These are phyloP conservation scores for Claviceps sp. DNA, from an alignment of 2,329 filamentous ascomycete genomes.

Conservation along the genomic window DNA sequence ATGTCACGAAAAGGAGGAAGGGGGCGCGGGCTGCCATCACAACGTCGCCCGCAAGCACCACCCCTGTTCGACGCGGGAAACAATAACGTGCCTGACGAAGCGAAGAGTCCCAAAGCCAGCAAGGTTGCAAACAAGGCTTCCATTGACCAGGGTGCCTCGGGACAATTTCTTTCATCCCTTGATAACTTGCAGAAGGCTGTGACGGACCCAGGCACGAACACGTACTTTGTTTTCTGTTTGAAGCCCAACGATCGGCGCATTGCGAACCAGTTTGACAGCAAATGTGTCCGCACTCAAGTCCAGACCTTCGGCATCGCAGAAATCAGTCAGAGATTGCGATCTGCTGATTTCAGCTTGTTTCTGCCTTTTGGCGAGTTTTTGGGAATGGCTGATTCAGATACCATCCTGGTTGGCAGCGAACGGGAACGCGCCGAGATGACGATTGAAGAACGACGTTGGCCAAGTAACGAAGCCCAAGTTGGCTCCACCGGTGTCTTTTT, in stretches of 20 bases:
- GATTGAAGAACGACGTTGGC: conserved; percentile 88
- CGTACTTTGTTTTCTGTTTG: conserved; percentile 92
- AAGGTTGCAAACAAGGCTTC: conserved; percentile 13
- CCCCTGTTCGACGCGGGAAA: conserved; percentile 2
- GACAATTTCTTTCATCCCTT: conserved; percentile 78
- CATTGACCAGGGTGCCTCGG: conserved; percentile 72
- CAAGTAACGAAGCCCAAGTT: conserved; percentile 76
- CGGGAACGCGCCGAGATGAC: conserved; percentile 81
- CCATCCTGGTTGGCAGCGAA: conserved; percentile 79
- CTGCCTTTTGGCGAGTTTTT: conserved; percentile 93
- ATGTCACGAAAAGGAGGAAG: conserved; percentile 61
- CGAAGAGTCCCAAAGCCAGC: conserved; percentile 21
- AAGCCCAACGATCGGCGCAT: conserved; percentile 96
- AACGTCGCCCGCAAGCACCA: conserved; percentile 28
- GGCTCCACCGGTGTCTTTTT: conserved; percentile 91
- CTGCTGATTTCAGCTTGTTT: conserved; percentile 92
- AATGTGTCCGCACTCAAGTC: conserved; percentile 87
- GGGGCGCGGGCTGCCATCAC: conserved; percentile 20
- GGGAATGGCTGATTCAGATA: conserved; percentile 72
- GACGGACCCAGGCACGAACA: conserved; percentile 69
- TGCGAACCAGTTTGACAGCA: conserved; percentile 97
- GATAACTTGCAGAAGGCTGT: conserved; percentile 86
- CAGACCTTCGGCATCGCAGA: conserved; percentile 95
- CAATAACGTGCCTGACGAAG: conserved; percentile 29
- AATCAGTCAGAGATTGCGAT: conserved; percentile 83